These are phyloP conservation scores for Botryobasidium botryosum DNA, from an alignment of 768 basidiomycete genomes.

Conservation along the genomic window DNA sequence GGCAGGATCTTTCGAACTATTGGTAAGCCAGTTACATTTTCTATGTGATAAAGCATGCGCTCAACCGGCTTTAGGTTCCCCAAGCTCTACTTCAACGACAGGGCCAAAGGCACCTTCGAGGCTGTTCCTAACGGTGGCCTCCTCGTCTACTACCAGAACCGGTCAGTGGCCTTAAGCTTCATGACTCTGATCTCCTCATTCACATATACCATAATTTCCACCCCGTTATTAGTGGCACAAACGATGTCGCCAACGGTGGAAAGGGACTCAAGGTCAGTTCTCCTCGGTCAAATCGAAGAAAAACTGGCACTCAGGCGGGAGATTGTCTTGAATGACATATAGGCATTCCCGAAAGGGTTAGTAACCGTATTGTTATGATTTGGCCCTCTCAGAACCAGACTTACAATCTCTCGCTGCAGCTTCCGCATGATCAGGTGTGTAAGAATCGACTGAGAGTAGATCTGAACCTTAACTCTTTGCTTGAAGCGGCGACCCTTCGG, in stretches of 20 bases:
- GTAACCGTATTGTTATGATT: too few species aligned
- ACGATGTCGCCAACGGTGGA: constrained; percentile 1
- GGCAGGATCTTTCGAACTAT: constrained; percentile 8
- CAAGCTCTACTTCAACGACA: constrained; percentile 9
- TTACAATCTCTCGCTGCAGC: too few species aligned
- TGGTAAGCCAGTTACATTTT: background rate
- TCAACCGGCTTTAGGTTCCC: background rate
- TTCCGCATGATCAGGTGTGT: constrained; percentile 13
- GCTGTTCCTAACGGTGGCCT: constrained; percentile 9
- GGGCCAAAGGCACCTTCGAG: constrained; percentile 1
- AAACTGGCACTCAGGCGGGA: background rate
- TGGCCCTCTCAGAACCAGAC: too few species aligned
- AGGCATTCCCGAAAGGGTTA: background rate
- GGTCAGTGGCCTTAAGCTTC: too few species aligned
- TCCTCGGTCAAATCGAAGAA: background rate
- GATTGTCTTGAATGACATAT: background rate
- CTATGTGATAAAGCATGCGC: background rate
- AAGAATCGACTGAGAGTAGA: too few species aligned
- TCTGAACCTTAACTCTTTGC: too few species aligned
- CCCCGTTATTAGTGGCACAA: background rate
- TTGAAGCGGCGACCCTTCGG: constrained; percentile 2
- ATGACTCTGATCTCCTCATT: too few species aligned
- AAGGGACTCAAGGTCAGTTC: constrained; percentile 4
- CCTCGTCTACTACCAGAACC: constrained; percentile 9
- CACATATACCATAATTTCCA: too few species aligned